A percentile compares a stretch with the other conserved stretches of the same genome.
Conservation (phyloP, 192 early-diverging fungal genomes). For the Spizellomyces sp. region DNA sequence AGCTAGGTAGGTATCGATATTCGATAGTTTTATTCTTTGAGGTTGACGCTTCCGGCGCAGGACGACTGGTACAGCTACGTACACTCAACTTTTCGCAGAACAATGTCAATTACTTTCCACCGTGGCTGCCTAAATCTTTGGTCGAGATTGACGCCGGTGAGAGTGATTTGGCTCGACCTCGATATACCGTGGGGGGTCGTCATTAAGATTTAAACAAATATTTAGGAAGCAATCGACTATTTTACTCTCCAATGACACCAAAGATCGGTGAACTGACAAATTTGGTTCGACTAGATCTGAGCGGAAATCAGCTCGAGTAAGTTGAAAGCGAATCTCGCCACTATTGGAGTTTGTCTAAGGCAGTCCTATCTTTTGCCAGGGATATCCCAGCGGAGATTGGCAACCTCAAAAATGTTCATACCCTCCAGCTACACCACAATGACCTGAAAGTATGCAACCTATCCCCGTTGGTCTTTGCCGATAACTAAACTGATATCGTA, state of each 20-base stretch:
- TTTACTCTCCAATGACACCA: constrained; percentile 52
- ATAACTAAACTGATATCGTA: no score
- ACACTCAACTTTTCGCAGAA: constrained; percentile 45
- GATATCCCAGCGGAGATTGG: constrained; percentile 45
- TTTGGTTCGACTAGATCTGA: constrained; percentile 35
- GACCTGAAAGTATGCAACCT: constrained; percentile 33
- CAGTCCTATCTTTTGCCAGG: constrained; percentile 13
- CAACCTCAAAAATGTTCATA: constrained; percentile 39
- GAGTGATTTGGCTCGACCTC: background rate
- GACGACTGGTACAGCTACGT: constrained; percentile 12
- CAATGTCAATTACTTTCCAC: constrained; percentile 52
- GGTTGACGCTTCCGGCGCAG: constrained; percentile 7
- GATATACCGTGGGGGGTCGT: no score
- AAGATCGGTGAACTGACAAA: constrained; percentile 47
- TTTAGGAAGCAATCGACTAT: constrained; percentile 44
- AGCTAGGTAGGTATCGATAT: constrained; percentile 21
- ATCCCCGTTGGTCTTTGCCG: no score
- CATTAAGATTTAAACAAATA: no score
- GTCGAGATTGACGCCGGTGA: constrained; percentile 44
- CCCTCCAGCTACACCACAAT: constrained; percentile 40
- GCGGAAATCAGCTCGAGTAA: constrained; percentile 50
- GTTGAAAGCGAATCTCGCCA: constrained; percentile 1
- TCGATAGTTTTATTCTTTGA: background rate
- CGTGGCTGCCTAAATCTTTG: constrained; percentile 36
- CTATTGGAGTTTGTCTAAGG: background rate